Conservation (phyloP, 2,329 filamentous ascomycete species). For the Geoglossum cookeanum region DNA sequence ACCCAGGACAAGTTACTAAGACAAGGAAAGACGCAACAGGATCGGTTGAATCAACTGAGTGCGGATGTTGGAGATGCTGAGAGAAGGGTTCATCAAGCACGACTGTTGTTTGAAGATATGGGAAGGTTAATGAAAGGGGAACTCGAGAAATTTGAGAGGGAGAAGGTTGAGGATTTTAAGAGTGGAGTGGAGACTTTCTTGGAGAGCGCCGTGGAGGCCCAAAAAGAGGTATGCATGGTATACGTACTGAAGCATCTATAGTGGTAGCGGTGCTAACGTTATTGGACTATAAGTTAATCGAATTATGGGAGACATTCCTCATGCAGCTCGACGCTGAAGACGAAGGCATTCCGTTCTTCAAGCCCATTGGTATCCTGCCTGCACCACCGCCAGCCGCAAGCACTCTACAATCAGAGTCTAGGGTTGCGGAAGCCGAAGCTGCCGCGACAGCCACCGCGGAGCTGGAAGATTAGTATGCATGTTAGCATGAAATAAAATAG, state of each 20-base stretch:
- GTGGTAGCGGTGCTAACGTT: conserved; percentile 6
- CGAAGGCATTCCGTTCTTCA: conserved; percentile 38
- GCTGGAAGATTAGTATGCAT: conserved; percentile 9
- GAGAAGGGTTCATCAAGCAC: conserved; percentile 74
- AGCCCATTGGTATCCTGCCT: conserved; percentile 17
- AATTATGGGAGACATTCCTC: conserved; percentile 97
- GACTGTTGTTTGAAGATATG: conserved; percentile 93
- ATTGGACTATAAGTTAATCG: conserved; percentile 33
- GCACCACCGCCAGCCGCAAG: conserved; percentile 13
- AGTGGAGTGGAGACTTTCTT: conserved; percentile 93
- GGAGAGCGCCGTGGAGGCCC: conserved; percentile 90
- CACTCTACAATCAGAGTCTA: conserved; percentile 3
- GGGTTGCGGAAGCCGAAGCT: conserved; percentile 6
- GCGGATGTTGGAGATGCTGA: conserved; percentile 93
- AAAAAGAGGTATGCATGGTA: conserved; percentile 60
- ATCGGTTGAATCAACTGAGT: conserved; percentile 76
- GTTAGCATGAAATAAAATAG: neutral
- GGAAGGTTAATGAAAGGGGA: conserved; percentile 79
- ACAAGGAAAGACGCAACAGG: conserved; percentile 89
- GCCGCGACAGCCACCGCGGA: conserved; percentile 11
- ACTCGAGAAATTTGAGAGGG: conserved; percentile 80
- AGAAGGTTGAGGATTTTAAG: conserved; percentile 99
- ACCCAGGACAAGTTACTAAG: conserved; percentile 88
- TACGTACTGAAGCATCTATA: neutral
- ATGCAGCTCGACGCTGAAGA: conserved; percentile 92